Conservation (phyloP, 2,329 filamentous ascomycete genomes). For the Aspergillus sp. region DNA sequence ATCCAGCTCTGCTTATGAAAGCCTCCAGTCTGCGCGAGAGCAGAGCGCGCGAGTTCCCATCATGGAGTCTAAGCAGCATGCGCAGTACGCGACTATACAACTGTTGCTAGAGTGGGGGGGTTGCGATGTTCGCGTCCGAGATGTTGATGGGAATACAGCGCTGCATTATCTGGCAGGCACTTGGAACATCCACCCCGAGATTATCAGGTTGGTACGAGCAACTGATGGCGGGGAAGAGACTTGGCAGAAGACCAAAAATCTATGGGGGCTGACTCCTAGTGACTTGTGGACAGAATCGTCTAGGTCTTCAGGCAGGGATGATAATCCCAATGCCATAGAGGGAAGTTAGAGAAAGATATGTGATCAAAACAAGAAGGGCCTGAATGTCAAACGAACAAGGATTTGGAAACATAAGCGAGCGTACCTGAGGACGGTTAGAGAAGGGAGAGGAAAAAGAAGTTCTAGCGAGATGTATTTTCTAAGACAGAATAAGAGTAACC, state of each 20-base stretch:
- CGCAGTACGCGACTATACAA: neutral
- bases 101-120: neutral
- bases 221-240: neutral
- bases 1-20: neutral
- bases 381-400: too few species aligned
- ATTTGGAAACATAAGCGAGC: too few species aligned
- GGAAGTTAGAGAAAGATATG: neutral
- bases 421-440: too few species aligned
- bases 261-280: neutral
- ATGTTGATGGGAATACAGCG: conserved; percentile 6
- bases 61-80: neutral
- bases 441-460: too few species aligned
- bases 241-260: neutral
- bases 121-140: neutral
- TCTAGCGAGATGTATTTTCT: too few species aligned
- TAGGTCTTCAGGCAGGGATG: neutral
- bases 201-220: neutral
- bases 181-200: conserved; percentile 1
- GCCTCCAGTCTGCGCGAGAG: conserved; percentile 1
- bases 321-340: neutral
- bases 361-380: too few species aligned
- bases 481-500: too few species aligned
- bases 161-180: conserved; percentile 6
- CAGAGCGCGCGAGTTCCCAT: neutral
- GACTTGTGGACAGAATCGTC: conserved; percentile 1